Base-by-base conservation (phyloP, 2,329 filamentous ascomycete species). In the Chrysoporthe austroafricana region DNA sequence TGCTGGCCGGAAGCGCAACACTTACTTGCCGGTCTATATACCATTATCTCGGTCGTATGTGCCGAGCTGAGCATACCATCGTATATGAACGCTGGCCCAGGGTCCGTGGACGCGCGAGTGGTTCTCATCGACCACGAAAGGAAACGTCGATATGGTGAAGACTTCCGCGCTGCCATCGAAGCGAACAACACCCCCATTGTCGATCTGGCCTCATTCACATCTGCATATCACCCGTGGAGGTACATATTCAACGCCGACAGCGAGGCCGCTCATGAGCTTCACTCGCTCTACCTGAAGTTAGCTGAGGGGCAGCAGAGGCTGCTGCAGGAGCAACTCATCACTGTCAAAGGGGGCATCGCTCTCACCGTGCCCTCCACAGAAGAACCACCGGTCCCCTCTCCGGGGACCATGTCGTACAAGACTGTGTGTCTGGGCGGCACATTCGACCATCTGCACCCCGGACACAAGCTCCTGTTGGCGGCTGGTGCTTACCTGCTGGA, bases 401-500 rank as follows among this genome's bases (percentile, higher is more conserved):
- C 73, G 54, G 66, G 54, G 5, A 76, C 76, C 2, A 70, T 71
- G 34, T 74, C 78, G 54, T 86, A 92, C 76, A 80, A 83, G 68
- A 85, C 87, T 16, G 91, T 96, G 62, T 92, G 91, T 63, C 87
- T 98, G 14, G 96, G 95, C 42, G 96, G 96, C 11, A 99, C 96
- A 0, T 99, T 98, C 79, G 96, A 99, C 77, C 94, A 98, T 79
- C 86, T 99, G 32, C 96, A 99, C 76, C 90, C 92, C 4, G 96
- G 96, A 6, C 96, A 99, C 82, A 99, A 98, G 80, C 84, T 98
- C n/a, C 86, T 99, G 26, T 86, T 99, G 26, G 94, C 94, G n/a
- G 94, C 94, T 70, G 92, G 91, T 0, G 87, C 90, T 0, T 86
- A 97, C 66, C 85, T 93, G 18, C 84, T 91, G 66, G 86, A 87